Percentiles rank a stretch among this genome's conserved stretches.
These are phyloP conservation scores for Talaromyces sp. DNA, from an alignment of 2,329 filamentous ascomycete genomes.

Conservation along the genomic window DNA sequence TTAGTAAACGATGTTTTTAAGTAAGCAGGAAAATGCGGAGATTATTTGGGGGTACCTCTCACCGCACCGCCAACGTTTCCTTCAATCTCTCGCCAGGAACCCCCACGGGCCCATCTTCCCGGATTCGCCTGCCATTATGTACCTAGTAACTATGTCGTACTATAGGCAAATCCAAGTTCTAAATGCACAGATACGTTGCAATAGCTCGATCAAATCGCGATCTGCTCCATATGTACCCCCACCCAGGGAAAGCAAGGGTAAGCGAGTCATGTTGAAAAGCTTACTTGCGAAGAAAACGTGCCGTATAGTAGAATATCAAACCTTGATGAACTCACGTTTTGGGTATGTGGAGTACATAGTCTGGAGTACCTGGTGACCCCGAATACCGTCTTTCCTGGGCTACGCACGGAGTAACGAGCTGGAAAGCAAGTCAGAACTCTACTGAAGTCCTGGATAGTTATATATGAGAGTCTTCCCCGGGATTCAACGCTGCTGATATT, in stretches of 20 bases:
- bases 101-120: neutral
- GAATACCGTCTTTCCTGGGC: neutral
- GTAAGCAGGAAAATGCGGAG: neutral
- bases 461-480: neutral
- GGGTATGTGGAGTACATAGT: neutral
- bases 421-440: no score
- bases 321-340: neutral
- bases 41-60: neutral
- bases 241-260: neutral
- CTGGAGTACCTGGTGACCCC: neutral
- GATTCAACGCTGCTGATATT: neutral
- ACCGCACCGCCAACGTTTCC: neutral
- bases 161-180: neutral
- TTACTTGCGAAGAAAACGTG: neutral
- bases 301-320: neutral
- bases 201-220: neutral
- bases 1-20: neutral
- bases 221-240: neutral
- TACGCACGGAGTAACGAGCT: neutral
- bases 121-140: neutral
- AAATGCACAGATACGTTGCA: neutral
- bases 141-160: neutral
- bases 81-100: neutral
- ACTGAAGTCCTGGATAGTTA: neutral
- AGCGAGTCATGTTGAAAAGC: neutral